Percentiles rank a stretch among this genome's conserved stretches.
These are phyloP conservation scores for Calocybe gangraenosa DNA, from an alignment of 768 basidiomycete genomes.

Conservation along the genomic window DNA sequence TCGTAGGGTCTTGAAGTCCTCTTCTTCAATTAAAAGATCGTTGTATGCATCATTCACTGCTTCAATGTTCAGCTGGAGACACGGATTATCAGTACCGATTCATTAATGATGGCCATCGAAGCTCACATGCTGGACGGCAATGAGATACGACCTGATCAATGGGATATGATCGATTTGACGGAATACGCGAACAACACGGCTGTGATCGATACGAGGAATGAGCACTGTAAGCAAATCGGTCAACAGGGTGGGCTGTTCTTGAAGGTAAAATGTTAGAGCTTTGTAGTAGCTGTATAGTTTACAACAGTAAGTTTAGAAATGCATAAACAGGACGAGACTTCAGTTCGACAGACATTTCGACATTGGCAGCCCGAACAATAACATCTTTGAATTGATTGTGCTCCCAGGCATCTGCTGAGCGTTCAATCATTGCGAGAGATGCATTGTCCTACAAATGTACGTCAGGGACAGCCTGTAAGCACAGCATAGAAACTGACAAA, in stretches of 20 bases:
- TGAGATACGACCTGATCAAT: constrained; percentile 92
- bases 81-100: constrained; percentile 27
- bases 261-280: constrained; percentile 88
- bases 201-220: constrained; percentile 92
- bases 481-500: constrained; percentile 46
- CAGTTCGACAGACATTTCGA: constrained; percentile 74
- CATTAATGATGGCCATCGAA: neutral
- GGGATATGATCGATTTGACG: constrained; percentile 93
- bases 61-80: constrained; percentile 94
- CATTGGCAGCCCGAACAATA: constrained; percentile 92
- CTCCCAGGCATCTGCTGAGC: constrained; percentile 98
- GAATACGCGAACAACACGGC: constrained; percentile 95
- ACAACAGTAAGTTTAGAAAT: constrained; percentile 8
- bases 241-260: constrained; percentile 88
- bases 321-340: neutral
- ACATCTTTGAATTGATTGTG: constrained; percentile 99
- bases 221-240: constrained; percentile 91
- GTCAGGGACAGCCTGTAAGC: neutral
- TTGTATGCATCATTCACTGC: constrained; percentile 99
- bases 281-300: constrained; percentile 76
- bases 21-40: constrained; percentile 96
- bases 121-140: constrained; percentile 90
- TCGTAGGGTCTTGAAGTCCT: constrained; percentile 96
- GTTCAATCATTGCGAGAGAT: constrained; percentile 97
- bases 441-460: constrained; percentile 74